Evolutionary conservation across 2,329 filamentous ascomycete species (phyloP).

Genomic region (Botrytis sinoallii): DNA sequence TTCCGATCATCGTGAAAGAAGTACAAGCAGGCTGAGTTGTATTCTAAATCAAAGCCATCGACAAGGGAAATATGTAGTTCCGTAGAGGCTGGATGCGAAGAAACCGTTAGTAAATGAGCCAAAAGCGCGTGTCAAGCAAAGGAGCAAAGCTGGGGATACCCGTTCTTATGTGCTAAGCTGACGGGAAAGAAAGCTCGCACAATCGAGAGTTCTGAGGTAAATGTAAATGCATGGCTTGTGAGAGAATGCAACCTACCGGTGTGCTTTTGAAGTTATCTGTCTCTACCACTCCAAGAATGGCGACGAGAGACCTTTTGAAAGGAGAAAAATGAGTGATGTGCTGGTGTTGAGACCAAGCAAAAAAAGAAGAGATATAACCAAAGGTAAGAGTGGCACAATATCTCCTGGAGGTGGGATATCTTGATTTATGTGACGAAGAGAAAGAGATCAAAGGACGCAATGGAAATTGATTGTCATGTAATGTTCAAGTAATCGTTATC

Average conservation of each 20-base stretch:
- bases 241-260: background rate
- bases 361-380: background rate
- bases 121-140: background rate
- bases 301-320: background rate
- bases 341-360: constrained; percentile 13
- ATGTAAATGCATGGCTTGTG: background rate
- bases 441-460: constrained; percentile 3
- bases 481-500: background rate
- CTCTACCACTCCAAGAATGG: background rate
- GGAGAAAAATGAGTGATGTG: background rate
- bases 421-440: background rate
- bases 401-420: background rate
- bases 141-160: no score
- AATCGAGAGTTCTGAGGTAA: background rate
- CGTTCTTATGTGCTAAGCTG: background rate
- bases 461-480: background rate
- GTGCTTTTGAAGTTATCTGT: background rate
- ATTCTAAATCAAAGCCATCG: constrained; percentile 33
- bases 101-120: background rate
- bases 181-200: background rate
- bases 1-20: constrained; percentile 34
- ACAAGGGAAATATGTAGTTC: constrained; percentile 20
- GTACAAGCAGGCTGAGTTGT: constrained; percentile 17
- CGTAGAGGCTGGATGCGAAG: background rate
- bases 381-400: background rate